phyloP scores from a whole-genome alignment of 2,329 filamentous ascomycete species.

The Gnomoniopsis sp. region DNA sequence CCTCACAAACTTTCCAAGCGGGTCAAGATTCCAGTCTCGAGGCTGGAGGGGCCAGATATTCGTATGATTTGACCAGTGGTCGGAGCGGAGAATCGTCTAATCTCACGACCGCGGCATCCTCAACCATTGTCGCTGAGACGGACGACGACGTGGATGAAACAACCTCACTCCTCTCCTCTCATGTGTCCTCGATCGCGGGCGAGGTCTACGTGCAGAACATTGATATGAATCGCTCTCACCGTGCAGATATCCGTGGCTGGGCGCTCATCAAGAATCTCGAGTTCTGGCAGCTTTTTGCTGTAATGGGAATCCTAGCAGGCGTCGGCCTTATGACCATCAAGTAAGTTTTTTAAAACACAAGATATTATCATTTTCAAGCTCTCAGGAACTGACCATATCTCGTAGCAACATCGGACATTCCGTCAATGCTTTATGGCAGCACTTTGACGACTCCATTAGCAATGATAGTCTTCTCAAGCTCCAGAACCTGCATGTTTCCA shows the following conservation, averaged over 20 bases:
- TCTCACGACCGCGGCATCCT: slow-evolving; percentile 19
- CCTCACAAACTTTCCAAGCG: slow-evolving; percentile 23
- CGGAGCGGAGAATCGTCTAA: slow-evolving; percentile 16
- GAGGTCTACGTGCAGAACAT: slow-evolving; percentile 55
- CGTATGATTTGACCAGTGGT: slow-evolving; percentile 16
- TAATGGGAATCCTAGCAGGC: slow-evolving; percentile 88
- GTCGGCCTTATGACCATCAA: slow-evolving; percentile 99
- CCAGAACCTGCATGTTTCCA: slow-evolving; percentile 90
- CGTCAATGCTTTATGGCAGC: slow-evolving; percentile 81
- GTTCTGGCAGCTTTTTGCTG: slow-evolving; percentile 87
- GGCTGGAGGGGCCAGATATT: background rate
- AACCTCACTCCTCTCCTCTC: slow-evolving; percentile 77
- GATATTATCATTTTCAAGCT: background rate
- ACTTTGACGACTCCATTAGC: slow-evolving; percentile 71
- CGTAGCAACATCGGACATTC: slow-evolving; percentile 90
- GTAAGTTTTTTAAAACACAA: slow-evolving; percentile 48
- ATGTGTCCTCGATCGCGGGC: slow-evolving; percentile 48
- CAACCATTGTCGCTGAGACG: slow-evolving; percentile 19
- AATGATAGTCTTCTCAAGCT: slow-evolving; percentile 73
- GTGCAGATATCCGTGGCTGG: slow-evolving; percentile 87
- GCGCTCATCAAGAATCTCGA: slow-evolving; percentile 67
- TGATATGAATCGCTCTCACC: slow-evolving; percentile 71
- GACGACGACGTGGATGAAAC: slow-evolving; percentile 63
- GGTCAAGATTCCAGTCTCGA: slow-evolving; percentile 14
- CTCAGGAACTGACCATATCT: slow-evolving; percentile 3